Base-by-base conservation (phyloP, 441 rosid genomes). In the Hypseocharis bilobata region DNA sequence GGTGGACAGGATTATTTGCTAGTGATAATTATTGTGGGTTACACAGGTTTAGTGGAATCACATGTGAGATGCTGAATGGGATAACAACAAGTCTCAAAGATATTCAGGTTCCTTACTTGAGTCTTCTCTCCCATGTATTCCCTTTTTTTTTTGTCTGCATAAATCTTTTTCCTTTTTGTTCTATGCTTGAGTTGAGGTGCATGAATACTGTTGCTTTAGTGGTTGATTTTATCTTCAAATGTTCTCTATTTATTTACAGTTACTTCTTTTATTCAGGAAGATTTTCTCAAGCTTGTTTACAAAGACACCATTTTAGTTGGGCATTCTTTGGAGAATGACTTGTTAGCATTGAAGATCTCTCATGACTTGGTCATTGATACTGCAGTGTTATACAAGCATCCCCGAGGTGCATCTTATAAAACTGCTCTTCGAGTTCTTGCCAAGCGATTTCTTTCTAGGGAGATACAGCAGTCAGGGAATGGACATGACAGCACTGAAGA, bases 401-500 rank as follows among this genome's bases (percentile, higher is more conserved):
- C 94, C 4, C 87, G 82, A 29, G 91, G 89, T 47, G 83, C 84
- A 65, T 87, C 96, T 65, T 82, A 76, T 64, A 93, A 93, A 79
- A 73, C 85, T 62, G 93, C 96, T 76, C 99, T 93, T 62, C 83
- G 87, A 72, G 72, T 87, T 64, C 89, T 93, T 81, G 82, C 96
- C n/a, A 78, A 83, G 79, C 85, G 81, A 79, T 93, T 84, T 72
- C 97, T 93, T 71, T 83, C 85, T 26, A 82, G 81, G 76, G 91
- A 83, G 81, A 93, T 93, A 82, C 97, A 93, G 62, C 81, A 73
- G 70, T 88, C 93, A 17, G 89, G 80, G 67, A 70, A 66, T 63
- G 97, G 97, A 65, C 97, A 93, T 54, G 97, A 93, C 78, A 93
- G 99, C 54, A 55, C 49, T 57, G 99, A 93, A 77, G 99, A 91